phyloP scores from a whole-genome alignment of 2,329 filamentous ascomycete species.

The Intubia oerlemansii region DNA sequence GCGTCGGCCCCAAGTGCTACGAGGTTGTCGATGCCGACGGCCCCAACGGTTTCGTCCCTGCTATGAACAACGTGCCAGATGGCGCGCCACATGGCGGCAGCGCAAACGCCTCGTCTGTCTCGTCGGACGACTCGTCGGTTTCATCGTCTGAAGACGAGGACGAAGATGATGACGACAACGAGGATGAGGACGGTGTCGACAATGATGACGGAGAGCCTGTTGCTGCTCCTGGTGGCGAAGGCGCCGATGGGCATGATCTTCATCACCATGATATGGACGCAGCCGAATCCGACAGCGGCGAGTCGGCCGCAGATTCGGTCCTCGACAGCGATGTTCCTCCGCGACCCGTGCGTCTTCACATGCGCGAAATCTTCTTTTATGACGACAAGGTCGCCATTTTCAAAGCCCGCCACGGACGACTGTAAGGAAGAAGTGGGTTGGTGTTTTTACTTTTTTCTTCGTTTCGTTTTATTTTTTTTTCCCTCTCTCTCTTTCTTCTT shows the following conservation, averaged over 20 bases:
- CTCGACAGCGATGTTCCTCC: slow-evolving; percentile 7
- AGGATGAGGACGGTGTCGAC: background rate
- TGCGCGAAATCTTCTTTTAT: slow-evolving; percentile 66
- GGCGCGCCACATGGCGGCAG: background rate
- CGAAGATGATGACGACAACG: background rate
- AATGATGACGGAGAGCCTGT: background rate
- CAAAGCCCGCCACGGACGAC: slow-evolving; percentile 44
- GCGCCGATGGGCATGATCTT: background rate
- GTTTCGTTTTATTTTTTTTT: background rate
- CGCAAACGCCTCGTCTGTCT: background rate
- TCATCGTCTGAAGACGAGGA: too few relatives aligned
- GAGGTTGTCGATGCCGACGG: slow-evolving; percentile 45
- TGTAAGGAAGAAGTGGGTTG: slow-evolving; percentile 11
- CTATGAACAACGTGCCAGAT: background rate
- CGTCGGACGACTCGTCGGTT: background rate
- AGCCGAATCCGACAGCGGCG: too few relatives aligned
- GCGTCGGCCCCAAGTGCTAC: slow-evolving; percentile 57
- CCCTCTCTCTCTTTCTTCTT: too few relatives aligned
- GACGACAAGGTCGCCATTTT: slow-evolving; percentile 70
- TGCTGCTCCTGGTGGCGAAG: background rate
- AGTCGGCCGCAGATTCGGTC: slow-evolving; percentile 1
- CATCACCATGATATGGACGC: background rate
- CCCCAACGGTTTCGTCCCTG: slow-evolving; percentile 7
- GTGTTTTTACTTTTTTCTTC: background rate
- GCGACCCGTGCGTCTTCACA: slow-evolving; percentile 24